Percentiles rank a stretch among this genome's conserved stretches.
Evolutionary conservation across 2,329 filamentous ascomycete species (phyloP).

Genomic region (Trichoderma sp.): DNA sequence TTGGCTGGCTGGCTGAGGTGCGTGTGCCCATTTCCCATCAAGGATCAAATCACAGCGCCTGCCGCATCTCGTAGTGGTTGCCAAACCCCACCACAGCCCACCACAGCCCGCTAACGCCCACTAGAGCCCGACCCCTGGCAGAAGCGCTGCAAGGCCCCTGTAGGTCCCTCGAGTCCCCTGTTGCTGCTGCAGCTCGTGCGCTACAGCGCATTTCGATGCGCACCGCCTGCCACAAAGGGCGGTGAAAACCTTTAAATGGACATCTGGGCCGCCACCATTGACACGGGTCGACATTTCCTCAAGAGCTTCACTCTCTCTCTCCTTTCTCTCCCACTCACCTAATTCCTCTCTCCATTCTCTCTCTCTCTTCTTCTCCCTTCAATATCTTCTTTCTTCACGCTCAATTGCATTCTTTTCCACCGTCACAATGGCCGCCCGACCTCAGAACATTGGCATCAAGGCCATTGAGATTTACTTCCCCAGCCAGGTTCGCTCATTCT

Average conservation of each 20-base stretch:
- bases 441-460: constrained; percentile 89
- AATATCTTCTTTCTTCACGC: neutral
- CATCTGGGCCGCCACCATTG: constrained; percentile 13
- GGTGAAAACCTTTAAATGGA: constrained; percentile 31
- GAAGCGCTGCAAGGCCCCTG: constrained; percentile 5
- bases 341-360: neutral
- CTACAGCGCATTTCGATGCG: neutral
- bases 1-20: no score
- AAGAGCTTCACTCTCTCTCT: constrained; percentile 24
- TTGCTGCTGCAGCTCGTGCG: constrained; percentile 7
- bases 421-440: constrained; percentile 68
- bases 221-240: constrained; percentile 30
- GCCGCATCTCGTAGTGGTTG: neutral
- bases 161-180: neutral
- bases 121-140: constrained; percentile 19
- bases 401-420: constrained; percentile 11
- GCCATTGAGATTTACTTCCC: constrained; percentile 90
- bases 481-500: constrained; percentile 66
- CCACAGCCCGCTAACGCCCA: constrained; percentile 4
- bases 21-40: no score
- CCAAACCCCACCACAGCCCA: constrained; percentile 7
- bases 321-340: constrained; percentile 23
- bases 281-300: constrained; percentile 7
- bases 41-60: no score
- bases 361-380: neutral